Conservation (phyloP, 75 land plant species). For the Larix kaempferi region DNA sequence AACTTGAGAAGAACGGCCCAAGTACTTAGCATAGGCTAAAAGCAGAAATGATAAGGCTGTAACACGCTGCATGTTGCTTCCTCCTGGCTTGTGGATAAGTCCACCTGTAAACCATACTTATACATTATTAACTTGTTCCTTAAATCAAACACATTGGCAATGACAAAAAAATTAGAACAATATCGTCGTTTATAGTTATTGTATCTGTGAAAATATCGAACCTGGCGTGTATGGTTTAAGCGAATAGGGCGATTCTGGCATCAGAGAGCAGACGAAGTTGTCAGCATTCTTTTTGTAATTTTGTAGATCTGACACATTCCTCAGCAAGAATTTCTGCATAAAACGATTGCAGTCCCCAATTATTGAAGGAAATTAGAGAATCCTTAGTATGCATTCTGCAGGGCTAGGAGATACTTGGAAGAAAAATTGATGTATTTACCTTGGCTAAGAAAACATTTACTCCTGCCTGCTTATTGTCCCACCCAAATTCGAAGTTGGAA, state of each 20-base stretch:
- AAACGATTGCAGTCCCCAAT: background rate
- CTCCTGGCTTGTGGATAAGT: conserved; percentile 59
- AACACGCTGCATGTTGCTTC: conserved; percentile 90
- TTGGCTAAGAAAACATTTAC: conserved; percentile 81
- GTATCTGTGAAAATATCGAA: background rate
- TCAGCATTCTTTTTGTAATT: conserved; percentile 57
- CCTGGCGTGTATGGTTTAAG: conserved; percentile 78
- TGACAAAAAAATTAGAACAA: no score
- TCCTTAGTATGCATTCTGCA: no score
- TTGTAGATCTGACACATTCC: conserved; percentile 42
- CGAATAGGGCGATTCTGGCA: conserved; percentile 42
- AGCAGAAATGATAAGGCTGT: conserved; percentile 79
- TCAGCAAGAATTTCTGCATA: conserved; percentile 71
- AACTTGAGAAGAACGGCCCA: conserved; percentile 43
- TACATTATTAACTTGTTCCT: no score
- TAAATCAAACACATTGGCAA: no score
- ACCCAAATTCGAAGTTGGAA: conserved; percentile 62
- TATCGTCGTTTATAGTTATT: background rate
- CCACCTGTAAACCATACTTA: conserved; percentile 51
- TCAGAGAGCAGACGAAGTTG: conserved; percentile 56
- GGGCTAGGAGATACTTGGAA: no score
- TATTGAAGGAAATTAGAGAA: no score
- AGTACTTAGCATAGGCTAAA: conserved; percentile 66
- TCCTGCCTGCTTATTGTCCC: conserved; percentile 98
- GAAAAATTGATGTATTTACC: conserved; percentile 22